Evolutionary conservation across 208 protist genomes (phyloP), one percentile per base, ranked within the genome.

Genomic region (Trypanosoma congolense): DNA sequence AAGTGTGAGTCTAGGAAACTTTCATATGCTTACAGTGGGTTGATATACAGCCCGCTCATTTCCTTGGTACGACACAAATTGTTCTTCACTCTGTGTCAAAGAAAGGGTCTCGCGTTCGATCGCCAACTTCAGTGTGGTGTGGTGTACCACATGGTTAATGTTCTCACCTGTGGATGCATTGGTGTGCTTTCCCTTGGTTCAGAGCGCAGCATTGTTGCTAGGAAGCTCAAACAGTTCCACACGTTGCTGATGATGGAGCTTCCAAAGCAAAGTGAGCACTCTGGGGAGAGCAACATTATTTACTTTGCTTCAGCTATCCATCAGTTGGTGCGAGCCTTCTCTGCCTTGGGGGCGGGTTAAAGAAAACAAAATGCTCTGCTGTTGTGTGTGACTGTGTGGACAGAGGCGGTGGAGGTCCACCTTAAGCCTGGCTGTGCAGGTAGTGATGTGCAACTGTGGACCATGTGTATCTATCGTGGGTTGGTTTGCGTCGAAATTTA

Each of bases 11-110:
- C 25, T 6, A 22, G 40, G 1, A 33, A 24, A 18, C 56, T 93
- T 1, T 50, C 55, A 19, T 96, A 94, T 70, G 77, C 79, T 6
- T 96, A 94, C 64, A 93, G 85, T 61, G 88, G 86, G 16, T 31
- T 96, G 5, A 80, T 96, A 33, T 84, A 92, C 61, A 91, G 91
- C 51, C 88, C 91, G 1, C 91, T 84, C 67, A 76, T 96, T 40
- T 77, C 80, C 8, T 58, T 74, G 18, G 83, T 95, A 19, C 73
- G 77, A 5, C 91, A 95, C 65, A 53, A 70, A 4, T 30, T 70
- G 5, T 96, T 96, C 70, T 95, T 96, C 43, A 65, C 75, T 6
- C 70, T 86, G 10, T 96, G 91, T 56, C 79, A 77, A 14, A 56
- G 70, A 10, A 80, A 66, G 12, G 79, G 87, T 18, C 56, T 95